Evolutionary conservation across 2,329 filamentous ascomycete genomes (phyloP), one percentile per base, ranked within the genome.

Genomic region (Colletotrichum endophyticum): DNA sequence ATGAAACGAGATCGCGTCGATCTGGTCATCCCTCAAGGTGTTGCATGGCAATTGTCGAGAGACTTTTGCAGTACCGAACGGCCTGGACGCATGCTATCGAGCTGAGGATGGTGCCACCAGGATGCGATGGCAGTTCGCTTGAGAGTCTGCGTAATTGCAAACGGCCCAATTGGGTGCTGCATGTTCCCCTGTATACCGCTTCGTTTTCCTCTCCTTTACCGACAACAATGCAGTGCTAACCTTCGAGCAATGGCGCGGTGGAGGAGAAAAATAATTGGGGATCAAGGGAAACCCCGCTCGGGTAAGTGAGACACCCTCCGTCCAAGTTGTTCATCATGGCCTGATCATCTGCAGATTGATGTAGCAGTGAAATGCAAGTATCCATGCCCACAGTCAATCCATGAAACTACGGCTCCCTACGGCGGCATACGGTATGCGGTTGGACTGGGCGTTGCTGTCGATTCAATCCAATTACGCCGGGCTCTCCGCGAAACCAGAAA

Each of bases 311-410:
- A 76, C 73, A 64, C n/a, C 34, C 22, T n/a, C 44, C 57, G 70
- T 56, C 28, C 39, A 44, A 72, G 44, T 64, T 12, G 27, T 66
- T 30, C 44, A 69, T 66, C 59, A 70, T 76, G 74, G 70, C 70
- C 74, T 76, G 74, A 76, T 44, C n/a, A 76, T 76, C 74, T 70
- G 74, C 70, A 76, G 70, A 74, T 70, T 61, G 32, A n/a, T 59
- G 70, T 74, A 59, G 22, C 74, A 61, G 44, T 34, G 57, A 76
- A 44, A 61, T 73, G 44, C 74, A 73, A 49, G 28, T 27, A 76
- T 66, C 70, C 64, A 70, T 61, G 74, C 70, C 22, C n/a, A 25
- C 63, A 19, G 22, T 57, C 49, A 53, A 39, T 25, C 5, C 19
- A 13, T 49, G 74, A 66, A 70, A 61, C 70, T n/a, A 16, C 64